These are phyloP conservation scores for Trypanosoma boissoni DNA, from an alignment of 208 protist species.

Conservation along the genomic window DNA sequence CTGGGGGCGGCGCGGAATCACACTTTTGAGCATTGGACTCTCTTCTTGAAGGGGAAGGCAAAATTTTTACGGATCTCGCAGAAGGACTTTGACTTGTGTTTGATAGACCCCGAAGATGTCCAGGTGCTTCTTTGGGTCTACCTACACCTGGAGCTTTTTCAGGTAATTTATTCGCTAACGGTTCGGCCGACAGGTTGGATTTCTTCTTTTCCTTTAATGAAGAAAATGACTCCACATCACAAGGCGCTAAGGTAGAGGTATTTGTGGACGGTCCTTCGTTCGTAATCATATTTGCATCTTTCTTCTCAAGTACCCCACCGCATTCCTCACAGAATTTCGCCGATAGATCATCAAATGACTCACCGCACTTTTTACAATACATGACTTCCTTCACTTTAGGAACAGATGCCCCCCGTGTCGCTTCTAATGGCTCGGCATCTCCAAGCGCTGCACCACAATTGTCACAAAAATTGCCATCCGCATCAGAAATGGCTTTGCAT, in stretches of 20 bases:
- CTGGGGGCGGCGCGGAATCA: no score
- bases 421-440: constrained; percentile 25
- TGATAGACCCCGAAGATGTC: no score
- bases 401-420: neutral
- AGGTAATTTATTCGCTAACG: no score
- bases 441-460: constrained; percentile 77
- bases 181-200: neutral
- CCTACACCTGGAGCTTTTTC: no score
- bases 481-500: constrained; percentile 70
- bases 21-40: no score
- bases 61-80: neutral
- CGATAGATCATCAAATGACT: constrained; percentile 33
- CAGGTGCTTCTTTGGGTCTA: no score
- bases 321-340: constrained; percentile 83
- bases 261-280: constrained; percentile 1
- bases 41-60: constrained; percentile 1
- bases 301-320: constrained; percentile 50
- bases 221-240: neutral
- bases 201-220: neutral
- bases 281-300: neutral
- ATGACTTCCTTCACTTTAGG: constrained; percentile 28
- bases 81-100: no score
- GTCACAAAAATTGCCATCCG: constrained; percentile 85
- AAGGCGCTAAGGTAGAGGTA: constrained; percentile 17
- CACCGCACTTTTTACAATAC: constrained; percentile 60